phyloP scores from a whole-genome alignment of 768 basidiomycete genomes.

The Boletus rubescentipes region DNA sequence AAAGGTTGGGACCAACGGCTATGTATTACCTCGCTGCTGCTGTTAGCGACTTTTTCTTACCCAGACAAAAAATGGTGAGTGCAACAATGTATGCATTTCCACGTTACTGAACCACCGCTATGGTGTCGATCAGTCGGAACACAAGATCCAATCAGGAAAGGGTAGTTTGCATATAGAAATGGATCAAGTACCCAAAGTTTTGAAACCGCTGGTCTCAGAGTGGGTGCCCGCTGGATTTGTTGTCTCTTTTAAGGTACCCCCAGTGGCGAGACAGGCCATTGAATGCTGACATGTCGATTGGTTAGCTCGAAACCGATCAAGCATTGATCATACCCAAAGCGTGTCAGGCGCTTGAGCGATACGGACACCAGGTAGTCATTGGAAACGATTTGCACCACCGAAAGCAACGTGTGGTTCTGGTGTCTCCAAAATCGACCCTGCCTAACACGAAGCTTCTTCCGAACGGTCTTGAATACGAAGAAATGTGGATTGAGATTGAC shows the following conservation, averaged over 20 bases:
- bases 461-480: conserved; percentile 42
- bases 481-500: conserved; percentile 67
- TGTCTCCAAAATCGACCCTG: conserved; percentile 48
- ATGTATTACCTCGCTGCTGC: conserved; percentile 98
- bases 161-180: conserved; percentile 93
- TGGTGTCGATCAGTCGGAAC: conserved; percentile 66
- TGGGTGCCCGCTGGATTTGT: conserved; percentile 91
- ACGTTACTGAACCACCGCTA: background rate
- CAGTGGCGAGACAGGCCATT: background rate
- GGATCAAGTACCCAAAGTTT: conserved; percentile 98
- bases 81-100: background rate
- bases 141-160: conserved; percentile 98
- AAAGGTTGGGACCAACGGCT: conserved; percentile 61
- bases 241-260: conserved; percentile 93
- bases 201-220: conserved; percentile 90
- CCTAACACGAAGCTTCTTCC: conserved; percentile 7
- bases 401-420: conserved; percentile 91
- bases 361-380: conserved; percentile 96
- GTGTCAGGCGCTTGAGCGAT: conserved; percentile 80
- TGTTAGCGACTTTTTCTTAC: conserved; percentile 97
- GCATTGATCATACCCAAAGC: conserved; percentile 88
- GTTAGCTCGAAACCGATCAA: conserved; percentile 89
- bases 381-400: conserved; percentile 92
- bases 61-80: conserved; percentile 84
- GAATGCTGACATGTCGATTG: conserved; percentile 2